Evolutionary conservation across 768 basidiomycete species (phyloP), one percentile per base, ranked within the genome.

Genomic region (Xerocomellus chrysenteron): DNA sequence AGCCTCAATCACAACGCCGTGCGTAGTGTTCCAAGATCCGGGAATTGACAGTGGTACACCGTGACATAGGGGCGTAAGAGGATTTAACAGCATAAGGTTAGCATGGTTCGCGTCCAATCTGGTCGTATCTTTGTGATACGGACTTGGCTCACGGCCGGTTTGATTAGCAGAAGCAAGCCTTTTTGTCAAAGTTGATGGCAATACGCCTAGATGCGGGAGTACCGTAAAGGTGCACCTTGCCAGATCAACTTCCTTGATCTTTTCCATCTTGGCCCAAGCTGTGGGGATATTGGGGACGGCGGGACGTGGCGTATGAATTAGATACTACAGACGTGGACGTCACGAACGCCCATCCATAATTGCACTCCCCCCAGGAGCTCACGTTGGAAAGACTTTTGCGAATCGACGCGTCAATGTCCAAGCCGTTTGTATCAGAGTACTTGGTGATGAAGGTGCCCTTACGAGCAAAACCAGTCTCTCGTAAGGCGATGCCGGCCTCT

Each of bases 121-220:
- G 17, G 9, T 16, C 28, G n/a, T 19, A 24, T 6, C 14, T n/a
- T 40, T 43, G 19, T 16, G 14, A 53, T 37, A 62, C 70, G 28
- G 19, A 82, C 86, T 75, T 90, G 88, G 70, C 90, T 90, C 10
- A 81, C 84, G 2, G 75, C 84, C 0, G 87, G 88, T 60, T 79
- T 80, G 60, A 86, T 71, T 83, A 9, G 84, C 84, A 2, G 79
- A 79, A n/a, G 72, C 75, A 14, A 89, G 70, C 21, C 1, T 74
- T 53, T 13, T 83, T 76, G 13, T 74, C 74, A 63, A 87, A 89
- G 73, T 90, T 90, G 72, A 83, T 85, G 40, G 89, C 84, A 52
- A 88, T 87, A 67, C 82, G 86, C 81, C 84, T 86, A 59, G 5
- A 9, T 24, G 21, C 2, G 11, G 37, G 41, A 11, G 26, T n/a